Conservation (phyloP, 2,329 filamentous ascomycete genomes). For the Bipolaris bicolor region DNA sequence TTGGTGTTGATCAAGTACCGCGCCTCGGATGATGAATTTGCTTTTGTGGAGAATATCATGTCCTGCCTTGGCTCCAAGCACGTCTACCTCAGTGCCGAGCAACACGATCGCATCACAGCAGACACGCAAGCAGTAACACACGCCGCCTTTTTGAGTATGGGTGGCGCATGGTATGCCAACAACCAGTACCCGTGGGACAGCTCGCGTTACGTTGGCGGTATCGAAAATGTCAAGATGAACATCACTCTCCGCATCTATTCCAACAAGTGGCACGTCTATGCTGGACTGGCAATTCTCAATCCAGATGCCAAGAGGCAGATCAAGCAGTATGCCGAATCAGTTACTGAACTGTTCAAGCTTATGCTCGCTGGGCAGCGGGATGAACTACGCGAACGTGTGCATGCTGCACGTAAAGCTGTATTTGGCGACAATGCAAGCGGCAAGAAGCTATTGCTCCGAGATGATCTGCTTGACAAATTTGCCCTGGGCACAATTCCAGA, state of each 20-base stretch:
- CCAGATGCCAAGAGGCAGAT: slow-evolving; percentile 92
- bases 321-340: slow-evolving; percentile 87
- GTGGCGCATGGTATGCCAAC: slow-evolving; percentile 95
- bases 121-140: slow-evolving; percentile 98
- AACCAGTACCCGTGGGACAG: slow-evolving; percentile 97
- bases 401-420: slow-evolving; percentile 77
- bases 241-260: slow-evolving; percentile 95
- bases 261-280: slow-evolving; percentile 99
- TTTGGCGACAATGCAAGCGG: slow-evolving; percentile 62
- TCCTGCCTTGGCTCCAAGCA: slow-evolving; percentile 83
- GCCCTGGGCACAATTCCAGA: slow-evolving; percentile 74
- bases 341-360: slow-evolving; percentile 93
- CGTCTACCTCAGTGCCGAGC: slow-evolving; percentile 82
- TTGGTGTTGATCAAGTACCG: slow-evolving; percentile 94
- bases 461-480: slow-evolving; percentile 87
- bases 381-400: slow-evolving; percentile 76
- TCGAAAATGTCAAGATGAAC: slow-evolving; percentile 99
- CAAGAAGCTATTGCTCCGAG: slow-evolving; percentile 73
- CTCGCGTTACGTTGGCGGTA: slow-evolving; percentile 92
- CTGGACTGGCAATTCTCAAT: slow-evolving; percentile 94
- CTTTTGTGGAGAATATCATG: slow-evolving; percentile 80
- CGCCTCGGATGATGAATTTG: slow-evolving; percentile 75
- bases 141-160: slow-evolving; percentile 94
- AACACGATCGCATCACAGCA: slow-evolving; percentile 96
- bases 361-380: slow-evolving; percentile 86